Base-by-base conservation (phyloP, 352 stramenopile genomes). In the Globisporangium cystogenes region DNA sequence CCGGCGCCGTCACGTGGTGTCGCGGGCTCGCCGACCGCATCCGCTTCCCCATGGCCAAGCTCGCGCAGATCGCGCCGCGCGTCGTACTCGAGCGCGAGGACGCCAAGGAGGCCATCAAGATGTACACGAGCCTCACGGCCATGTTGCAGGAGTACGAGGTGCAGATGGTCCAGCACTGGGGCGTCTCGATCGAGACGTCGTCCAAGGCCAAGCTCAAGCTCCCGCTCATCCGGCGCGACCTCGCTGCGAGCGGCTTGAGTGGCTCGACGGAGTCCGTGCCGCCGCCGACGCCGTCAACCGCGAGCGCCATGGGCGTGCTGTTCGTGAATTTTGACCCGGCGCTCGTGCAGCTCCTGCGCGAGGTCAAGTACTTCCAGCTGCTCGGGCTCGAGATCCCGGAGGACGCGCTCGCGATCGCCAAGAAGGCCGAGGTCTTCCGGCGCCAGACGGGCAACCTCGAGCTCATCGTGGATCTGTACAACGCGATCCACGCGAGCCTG, bases 331-430 rank as follows among this genome's bases (percentile, higher is more conserved):
- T 97, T 49, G 88, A 97, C 58, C 71, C 88, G 6, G 78, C 88
- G 3, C 58, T 98, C 4, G 86, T 97, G 7, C 82, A 96, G 16
- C 70, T 98, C 8, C 58, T 98, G 20, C 78, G 92, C 10, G 92
- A 98, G 64, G 90, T 98, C 8, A 98, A 98, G 59, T 98, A 97
- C 63, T 97, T 98, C 42, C 46, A 96, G 29, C 64, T 97, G 7
- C 67, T 98, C 11, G 87, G 85, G 1, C 62, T 98, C 8, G 70
- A 95, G 23, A 94, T 97, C 23, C 92, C 90, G 0, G 78, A 89
- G 42, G 82, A 93, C 47, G 91, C 90, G 1, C 72, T 96, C 14
- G 87, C 92, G 27, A 96, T 98, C 39, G 97, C 96, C 74, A 87
- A 90, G 45, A 76, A 84, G 20, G 86, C 82, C n/a, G 90, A 98